A percentile compares a stretch with the other conserved stretches of the same genome.
Conservation (phyloP, 768 basidiomycete genomes). For the Ramaria sp. region DNA sequence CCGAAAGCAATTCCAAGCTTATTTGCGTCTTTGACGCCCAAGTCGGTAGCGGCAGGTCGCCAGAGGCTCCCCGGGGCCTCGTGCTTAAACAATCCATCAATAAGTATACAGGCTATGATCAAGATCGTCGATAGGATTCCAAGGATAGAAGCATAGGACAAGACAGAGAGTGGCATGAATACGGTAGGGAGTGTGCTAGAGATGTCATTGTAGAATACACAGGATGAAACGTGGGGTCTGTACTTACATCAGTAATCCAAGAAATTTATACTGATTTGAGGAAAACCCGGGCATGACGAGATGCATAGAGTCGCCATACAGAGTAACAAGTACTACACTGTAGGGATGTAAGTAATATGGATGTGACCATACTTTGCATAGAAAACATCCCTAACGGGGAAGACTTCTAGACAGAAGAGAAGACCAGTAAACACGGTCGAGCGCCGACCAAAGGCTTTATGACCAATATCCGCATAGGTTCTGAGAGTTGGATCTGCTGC, state of each 20-base stretch:
- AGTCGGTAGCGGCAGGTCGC: slow-evolving; percentile 57
- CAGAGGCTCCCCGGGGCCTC: slow-evolving; percentile 74
- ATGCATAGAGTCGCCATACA: slow-evolving; percentile 82
- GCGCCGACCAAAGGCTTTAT: slow-evolving; percentile 75
- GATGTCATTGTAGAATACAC: background rate
- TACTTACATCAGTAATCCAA: slow-evolving; percentile 59
- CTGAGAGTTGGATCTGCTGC: slow-evolving; percentile 54
- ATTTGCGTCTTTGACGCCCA: slow-evolving; percentile 38
- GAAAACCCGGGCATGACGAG: slow-evolving; percentile 59
- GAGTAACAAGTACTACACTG: slow-evolving; percentile 79
- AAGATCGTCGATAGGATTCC: slow-evolving; percentile 73
- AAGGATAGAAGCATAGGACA: slow-evolving; percentile 83
- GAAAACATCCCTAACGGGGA: slow-evolving; percentile 57
- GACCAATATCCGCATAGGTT: slow-evolving; percentile 85
- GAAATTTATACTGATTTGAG: slow-evolving; percentile 61
- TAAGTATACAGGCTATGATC: slow-evolving; percentile 64
- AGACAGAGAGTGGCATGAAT: slow-evolving; percentile 73
- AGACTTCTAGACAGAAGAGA: slow-evolving; percentile 81
- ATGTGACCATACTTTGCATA: background rate
- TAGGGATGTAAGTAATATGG: background rate
- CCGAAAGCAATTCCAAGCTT: slow-evolving; percentile 77
- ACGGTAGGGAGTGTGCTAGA: slow-evolving; percentile 71
- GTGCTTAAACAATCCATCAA: slow-evolving; percentile 70
- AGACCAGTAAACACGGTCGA: slow-evolving; percentile 54
- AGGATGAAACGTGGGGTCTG: background rate